These are phyloP conservation scores for Talaromyces ruber DNA, from an alignment of 495 filamentous ascomycete species.

Conservation along the genomic window DNA sequence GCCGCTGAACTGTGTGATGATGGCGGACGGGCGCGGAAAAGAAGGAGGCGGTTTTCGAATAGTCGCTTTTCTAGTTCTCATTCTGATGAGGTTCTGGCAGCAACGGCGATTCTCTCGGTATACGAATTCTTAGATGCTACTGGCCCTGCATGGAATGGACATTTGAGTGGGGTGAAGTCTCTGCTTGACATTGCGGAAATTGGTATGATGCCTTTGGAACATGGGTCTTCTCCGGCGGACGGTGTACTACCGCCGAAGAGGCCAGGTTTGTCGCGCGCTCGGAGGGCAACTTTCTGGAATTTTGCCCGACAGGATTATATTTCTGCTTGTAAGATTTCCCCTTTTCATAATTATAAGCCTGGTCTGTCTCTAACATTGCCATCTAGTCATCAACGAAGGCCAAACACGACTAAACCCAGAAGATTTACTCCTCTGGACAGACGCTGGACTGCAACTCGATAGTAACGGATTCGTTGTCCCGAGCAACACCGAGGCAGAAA, in stretches of 20 bases:
- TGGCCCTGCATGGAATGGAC: slow-evolving; percentile 52
- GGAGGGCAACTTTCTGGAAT: slow-evolving; percentile 57
- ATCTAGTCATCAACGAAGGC: slow-evolving; percentile 49
- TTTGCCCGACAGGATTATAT: slow-evolving; percentile 59
- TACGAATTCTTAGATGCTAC: slow-evolving; percentile 58
- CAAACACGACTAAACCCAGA: slow-evolving; percentile 54
- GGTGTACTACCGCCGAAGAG: slow-evolving; percentile 20
- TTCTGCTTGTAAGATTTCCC: slow-evolving; percentile 45
- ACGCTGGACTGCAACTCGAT: slow-evolving; percentile 52
- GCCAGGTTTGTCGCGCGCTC: slow-evolving; percentile 41
- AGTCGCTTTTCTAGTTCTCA: slow-evolving; percentile 33
- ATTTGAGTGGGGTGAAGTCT: slow-evolving; percentile 55
- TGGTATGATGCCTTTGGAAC: slow-evolving; percentile 51
- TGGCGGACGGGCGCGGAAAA: slow-evolving; percentile 26
- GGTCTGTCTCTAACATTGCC: background rate
- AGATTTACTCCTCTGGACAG: slow-evolving; percentile 51
- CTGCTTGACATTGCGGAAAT: slow-evolving; percentile 55
- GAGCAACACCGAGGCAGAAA: slow-evolving; percentile 44
- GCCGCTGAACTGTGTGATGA: slow-evolving; percentile 24
- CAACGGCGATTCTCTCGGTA: slow-evolving; percentile 54
- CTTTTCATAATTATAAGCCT: background rate
- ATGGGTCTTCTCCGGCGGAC: slow-evolving; percentile 29
- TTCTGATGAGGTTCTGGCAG: slow-evolving; percentile 53
- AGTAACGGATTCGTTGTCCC: slow-evolving; percentile 43
- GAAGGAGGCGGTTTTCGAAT: slow-evolving; percentile 29